Conservation (phyloP, 768 basidiomycete genomes). For the Termitomyces bulborhizus region DNA sequence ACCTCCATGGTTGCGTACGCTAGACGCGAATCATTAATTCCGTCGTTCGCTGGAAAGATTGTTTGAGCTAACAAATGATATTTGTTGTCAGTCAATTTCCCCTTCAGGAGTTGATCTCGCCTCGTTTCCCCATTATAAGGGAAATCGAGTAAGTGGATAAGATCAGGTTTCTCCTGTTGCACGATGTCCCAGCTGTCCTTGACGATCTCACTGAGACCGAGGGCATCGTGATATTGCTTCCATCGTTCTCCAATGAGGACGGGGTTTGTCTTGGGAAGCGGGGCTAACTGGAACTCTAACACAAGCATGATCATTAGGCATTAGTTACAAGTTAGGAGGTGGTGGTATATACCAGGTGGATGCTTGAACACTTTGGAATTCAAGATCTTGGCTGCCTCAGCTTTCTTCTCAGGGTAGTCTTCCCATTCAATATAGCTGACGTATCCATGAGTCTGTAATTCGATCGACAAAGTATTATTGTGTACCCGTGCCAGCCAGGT, state of each 20-base stretch:
- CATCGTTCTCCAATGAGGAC: constrained; percentile 43
- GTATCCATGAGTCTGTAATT: neutral
- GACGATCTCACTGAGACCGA: constrained; percentile 39
- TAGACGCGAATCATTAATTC: constrained; percentile 11
- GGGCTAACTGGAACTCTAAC: constrained; percentile 41
- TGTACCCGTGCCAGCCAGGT: constrained; percentile 32
- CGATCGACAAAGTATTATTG: neutral
- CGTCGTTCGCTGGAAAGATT: neutral
- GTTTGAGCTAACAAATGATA: constrained; percentile 40
- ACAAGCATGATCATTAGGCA: neutral
- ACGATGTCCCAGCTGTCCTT: constrained; percentile 48
- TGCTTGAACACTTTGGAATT: constrained; percentile 31
- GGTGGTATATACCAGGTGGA: constrained; percentile 26
- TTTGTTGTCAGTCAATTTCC: constrained; percentile 42
- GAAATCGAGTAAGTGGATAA: constrained; percentile 48
- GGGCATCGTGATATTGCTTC: constrained; percentile 46
- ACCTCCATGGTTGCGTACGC: constrained; percentile 50
- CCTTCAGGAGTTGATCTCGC: constrained; percentile 32
- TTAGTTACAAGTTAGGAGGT: neutral
- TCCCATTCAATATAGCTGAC: constrained; percentile 45
- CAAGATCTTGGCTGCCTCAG: constrained; percentile 31
- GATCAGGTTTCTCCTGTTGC: constrained; percentile 43
- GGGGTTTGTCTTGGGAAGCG: constrained; percentile 45
- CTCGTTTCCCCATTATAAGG: constrained; percentile 52
- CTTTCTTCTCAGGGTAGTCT: constrained; percentile 37